Evolutionary conservation across 805 yeast species (phyloP), one percentile per base, ranked within the genome.

Genomic region (Crinitomyces ghanaensis): DNA sequence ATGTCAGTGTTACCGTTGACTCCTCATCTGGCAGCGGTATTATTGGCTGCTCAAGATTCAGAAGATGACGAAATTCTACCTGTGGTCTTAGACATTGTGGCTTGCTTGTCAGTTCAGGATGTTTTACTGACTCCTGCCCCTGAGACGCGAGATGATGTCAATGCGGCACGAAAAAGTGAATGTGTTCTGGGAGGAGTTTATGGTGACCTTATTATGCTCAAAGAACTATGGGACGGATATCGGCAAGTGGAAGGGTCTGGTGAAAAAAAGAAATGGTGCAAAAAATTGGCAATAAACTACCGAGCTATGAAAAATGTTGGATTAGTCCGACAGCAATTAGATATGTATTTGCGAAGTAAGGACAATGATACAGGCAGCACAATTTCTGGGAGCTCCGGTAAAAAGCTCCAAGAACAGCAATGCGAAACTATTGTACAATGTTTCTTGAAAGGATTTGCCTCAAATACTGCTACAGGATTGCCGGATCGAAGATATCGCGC

Each of bases 401-500:
- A n/a, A n/a, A n/a, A n/a, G n/a, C n/a, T n/a, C n/a, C 17, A 25
- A 14, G n/a, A n/a, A n/a, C n/a, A n/a, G n/a, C 7, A 6, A 7
- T 12, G 11, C 14, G 9, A 14, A 11, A 25, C 17, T 11, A 35
- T 88, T 6, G 60, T 88, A 35, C 81, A 82, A 52, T 71, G 93
- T 17, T 91, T 91, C 55, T 59, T 91, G 25, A 64, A 66, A 24
- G 98, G 99, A 0, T 88, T 68, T 46, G 68, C 83, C n/a, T 68
- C 77, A 30, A 86, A 88, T 54, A 77, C 95, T 0, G 98, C 98
- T 0, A 72, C 91, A 13, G 94, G 95, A 7, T 72, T 82, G 74
- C 95, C 97, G 0, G 97, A 91, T 54, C 68, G 96, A 49, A 79
- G 95, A 3, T 91, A 77, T 59, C 66, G 93, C 50, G 85, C 97